These are phyloP conservation scores for Aspergillus piperis DNA, from an alignment of 2,329 filamentous ascomycete genomes.

Conservation along the genomic window DNA sequence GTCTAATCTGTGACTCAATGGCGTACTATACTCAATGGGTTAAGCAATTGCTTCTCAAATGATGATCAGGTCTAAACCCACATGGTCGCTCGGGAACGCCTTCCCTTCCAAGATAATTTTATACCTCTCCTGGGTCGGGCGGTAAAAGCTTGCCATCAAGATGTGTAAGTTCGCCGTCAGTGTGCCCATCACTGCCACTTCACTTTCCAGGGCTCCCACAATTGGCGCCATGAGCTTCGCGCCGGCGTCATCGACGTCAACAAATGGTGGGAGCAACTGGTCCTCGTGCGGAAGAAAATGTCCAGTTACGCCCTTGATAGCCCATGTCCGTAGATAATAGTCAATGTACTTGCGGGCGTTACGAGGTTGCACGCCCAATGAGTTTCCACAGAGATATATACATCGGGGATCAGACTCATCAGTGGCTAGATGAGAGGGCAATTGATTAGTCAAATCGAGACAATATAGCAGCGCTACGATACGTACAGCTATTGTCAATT, in stretches of 20 bases:
- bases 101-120: constrained; percentile 90
- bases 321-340: constrained; percentile 79
- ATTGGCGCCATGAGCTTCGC: constrained; percentile 69
- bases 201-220: constrained; percentile 70
- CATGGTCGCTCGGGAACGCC: constrained; percentile 85
- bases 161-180: constrained; percentile 80
- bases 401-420: constrained; percentile 50
- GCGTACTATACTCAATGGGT: constrained; percentile 62
- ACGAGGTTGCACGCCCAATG: constrained; percentile 78
- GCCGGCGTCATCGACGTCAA: constrained; percentile 76
- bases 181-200: constrained; percentile 87
- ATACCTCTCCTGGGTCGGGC: constrained; percentile 63
- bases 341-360: constrained; percentile 66
- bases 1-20: constrained; percentile 75
- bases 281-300: constrained; percentile 73
- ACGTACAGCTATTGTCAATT: constrained; percentile 28
- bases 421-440: constrained; percentile 4
- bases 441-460: constrained; percentile 1
- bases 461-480: not conserved
- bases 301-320: constrained; percentile 77
- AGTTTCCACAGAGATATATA: constrained; percentile 89
- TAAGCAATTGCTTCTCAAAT: not conserved
- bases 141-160: constrained; percentile 82
- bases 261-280: constrained; percentile 70
- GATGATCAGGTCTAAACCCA: constrained; percentile 38